phyloP scores from a whole-genome alignment of 75 land plant species.

The Larix kaempferi region DNA sequence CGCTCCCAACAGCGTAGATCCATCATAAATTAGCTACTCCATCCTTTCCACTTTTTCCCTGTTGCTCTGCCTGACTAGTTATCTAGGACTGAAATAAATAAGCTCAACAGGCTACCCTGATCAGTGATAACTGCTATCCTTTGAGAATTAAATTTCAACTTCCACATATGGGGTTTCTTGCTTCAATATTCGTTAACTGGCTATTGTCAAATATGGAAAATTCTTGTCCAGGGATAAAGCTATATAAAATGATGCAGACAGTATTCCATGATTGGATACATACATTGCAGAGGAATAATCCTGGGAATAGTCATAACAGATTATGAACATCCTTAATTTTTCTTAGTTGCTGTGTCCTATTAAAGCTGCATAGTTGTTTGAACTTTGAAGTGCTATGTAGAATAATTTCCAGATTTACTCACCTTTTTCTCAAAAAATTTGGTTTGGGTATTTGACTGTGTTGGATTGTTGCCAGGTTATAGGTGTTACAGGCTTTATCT shows the following conservation, averaged over 20 bases:
- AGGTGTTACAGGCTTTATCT: slow-evolving; percentile 91
- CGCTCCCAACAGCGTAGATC: no score
- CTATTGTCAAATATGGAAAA: not conserved
- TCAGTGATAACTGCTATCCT: not conserved
- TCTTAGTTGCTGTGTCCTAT: not conserved
- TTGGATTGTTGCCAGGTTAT: slow-evolving; percentile 57
- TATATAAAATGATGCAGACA: not conserved
- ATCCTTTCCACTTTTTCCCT: not conserved
- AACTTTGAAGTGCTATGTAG: not conserved
- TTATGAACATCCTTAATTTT: not conserved
- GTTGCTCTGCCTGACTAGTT: not conserved
- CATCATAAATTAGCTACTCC: not conserved
- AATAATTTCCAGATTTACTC: not conserved
- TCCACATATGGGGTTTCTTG: not conserved
- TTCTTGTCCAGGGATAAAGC: not conserved
- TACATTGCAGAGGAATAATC: not conserved
- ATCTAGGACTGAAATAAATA: not conserved
- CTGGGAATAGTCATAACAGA: not conserved
- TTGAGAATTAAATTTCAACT: not conserved
- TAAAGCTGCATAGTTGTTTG: not conserved
- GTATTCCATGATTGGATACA: not conserved
- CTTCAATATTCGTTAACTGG: not conserved
- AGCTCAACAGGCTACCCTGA: not conserved
- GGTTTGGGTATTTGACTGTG: not conserved
- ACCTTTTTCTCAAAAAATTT: not conserved